Conservation (phyloP, 208 protist genomes). For the Zelonia costaricensis region DNA sequence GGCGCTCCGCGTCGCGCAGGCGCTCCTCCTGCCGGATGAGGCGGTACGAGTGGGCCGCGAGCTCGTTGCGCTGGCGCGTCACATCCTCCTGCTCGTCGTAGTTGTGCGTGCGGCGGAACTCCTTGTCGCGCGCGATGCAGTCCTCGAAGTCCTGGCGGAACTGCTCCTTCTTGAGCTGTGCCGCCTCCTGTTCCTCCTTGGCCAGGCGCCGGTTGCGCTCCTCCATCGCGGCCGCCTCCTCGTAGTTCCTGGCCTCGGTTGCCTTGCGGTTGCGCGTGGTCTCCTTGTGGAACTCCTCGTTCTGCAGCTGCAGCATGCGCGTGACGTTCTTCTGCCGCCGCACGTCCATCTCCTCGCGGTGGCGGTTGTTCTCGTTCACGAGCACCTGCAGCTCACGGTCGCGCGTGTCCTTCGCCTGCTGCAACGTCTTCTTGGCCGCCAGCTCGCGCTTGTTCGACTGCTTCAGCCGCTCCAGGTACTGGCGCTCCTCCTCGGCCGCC, state of each 20-base stretch:
- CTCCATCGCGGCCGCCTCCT: constrained; percentile 50
- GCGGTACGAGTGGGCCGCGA: constrained; percentile 49
- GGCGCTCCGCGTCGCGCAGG: constrained; percentile 42
- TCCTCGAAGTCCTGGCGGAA: constrained; percentile 75
- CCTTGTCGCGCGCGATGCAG: constrained; percentile 66
- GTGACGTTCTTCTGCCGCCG: constrained; percentile 57
- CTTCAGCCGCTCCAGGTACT: constrained; percentile 64
- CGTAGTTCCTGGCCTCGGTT: constrained; percentile 40
- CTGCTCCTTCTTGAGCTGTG: constrained; percentile 50
- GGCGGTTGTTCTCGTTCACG: constrained; percentile 52
- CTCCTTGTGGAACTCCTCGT: constrained; percentile 63
- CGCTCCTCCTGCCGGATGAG: constrained; percentile 65
- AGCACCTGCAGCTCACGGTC: constrained; percentile 49
- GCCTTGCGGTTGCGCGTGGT: constrained; percentile 30
- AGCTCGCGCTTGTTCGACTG: constrained; percentile 65
- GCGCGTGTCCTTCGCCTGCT: constrained; percentile 38
- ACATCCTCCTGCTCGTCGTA: constrained; percentile 78
- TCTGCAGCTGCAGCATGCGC: constrained; percentile 57
- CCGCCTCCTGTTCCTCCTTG: constrained; percentile 52
- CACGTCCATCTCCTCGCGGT: constrained; percentile 64
- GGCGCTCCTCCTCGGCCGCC: constrained; percentile 42
- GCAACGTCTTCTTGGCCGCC: constrained; percentile 40
- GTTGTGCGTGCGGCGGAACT: constrained; percentile 71
- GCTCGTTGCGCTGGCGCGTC: constrained; percentile 66
- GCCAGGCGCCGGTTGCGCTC: constrained; percentile 62